Percentiles rank a stretch among this genome's conserved stretches.
Conservation (phyloP, 2,329 filamentous ascomycete species). For the Ophiocordyceps camponoti-leonardi region DNA sequence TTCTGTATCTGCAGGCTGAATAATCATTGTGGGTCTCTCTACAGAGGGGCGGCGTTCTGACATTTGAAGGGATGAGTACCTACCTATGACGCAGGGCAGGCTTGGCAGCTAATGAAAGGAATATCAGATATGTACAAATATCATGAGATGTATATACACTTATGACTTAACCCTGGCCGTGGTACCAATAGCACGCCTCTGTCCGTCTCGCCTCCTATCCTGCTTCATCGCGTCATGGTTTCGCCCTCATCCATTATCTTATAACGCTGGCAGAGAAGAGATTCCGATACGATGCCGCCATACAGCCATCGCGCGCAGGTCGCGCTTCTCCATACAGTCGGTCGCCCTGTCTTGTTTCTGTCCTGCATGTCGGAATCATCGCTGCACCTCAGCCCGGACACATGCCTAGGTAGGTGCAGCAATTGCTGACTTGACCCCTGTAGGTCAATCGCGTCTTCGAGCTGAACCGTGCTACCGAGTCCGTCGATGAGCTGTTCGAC, state of each 20-base stretch:
- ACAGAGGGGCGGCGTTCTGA: too few relatives aligned
- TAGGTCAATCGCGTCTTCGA: constrained; percentile 23
- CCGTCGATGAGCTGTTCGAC: constrained; percentile 34
- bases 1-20: too few relatives aligned
- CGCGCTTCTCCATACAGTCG: constrained; percentile 39
- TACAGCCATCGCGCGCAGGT: constrained; percentile 27
- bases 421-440: not conserved
- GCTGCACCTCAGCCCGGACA: not conserved
- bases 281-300: constrained; percentile 14
- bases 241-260: not conserved
- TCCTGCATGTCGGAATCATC: not conserved
- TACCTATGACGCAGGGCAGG: too few relatives aligned
- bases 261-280: not conserved
- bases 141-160: not conserved
- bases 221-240: not conserved
- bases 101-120: not conserved
- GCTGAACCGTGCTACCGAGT: constrained; percentile 26
- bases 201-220: not conserved
- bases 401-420: constrained; percentile 1
- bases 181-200: not conserved
- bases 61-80: too few relatives aligned
- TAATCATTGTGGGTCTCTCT: too few relatives aligned
- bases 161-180: not conserved
- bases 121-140: not conserved
- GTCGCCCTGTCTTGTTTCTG: constrained; percentile 5